Conservation (phyloP, 2,329 filamentous ascomycete genomes). For the Diplodia sapinea region DNA sequence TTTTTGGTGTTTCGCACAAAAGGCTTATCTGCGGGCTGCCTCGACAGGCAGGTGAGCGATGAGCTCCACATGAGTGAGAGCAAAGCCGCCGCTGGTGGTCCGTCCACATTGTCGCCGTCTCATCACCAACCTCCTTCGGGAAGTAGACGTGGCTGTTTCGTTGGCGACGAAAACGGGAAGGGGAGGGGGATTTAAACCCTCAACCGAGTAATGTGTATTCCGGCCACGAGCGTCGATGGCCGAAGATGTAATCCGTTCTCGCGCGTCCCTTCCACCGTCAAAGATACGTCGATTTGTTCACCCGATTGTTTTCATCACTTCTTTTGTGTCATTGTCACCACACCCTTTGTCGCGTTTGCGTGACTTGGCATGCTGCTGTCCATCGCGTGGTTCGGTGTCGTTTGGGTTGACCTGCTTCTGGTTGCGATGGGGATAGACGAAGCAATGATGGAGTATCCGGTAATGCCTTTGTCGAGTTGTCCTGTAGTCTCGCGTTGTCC, state of each 20-base stretch:
- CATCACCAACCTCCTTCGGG: not conserved
- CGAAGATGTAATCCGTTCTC: conserved; percentile 4
- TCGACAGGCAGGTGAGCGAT: conserved; percentile 2
- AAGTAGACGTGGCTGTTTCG: not conserved
- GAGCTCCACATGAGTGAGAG: not conserved
- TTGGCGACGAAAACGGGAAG: not conserved
- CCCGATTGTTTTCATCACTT: not conserved
- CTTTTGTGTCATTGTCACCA: not conserved
- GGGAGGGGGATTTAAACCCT: not conserved
- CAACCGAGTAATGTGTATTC: conserved; percentile 20
- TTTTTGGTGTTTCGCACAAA: too few species aligned
- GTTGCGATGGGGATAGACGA: not conserved
- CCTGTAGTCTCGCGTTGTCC: not conserved
- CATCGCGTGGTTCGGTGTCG: not conserved
- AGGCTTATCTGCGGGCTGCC: not conserved
- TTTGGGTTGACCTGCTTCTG: not conserved
- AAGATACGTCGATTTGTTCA: not conserved
- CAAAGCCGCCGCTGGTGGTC: not conserved
- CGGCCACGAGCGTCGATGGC: not conserved
- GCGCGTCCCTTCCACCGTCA: not conserved
- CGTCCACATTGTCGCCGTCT: not conserved
- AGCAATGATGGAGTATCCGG: not conserved
- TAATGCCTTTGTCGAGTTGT: not conserved
- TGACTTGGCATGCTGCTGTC: not conserved
- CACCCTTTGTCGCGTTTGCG: not conserved